These are phyloP conservation scores for Lipomyces sp. DNA, from an alignment of 805 yeast genomes.

Conservation along the genomic window DNA sequence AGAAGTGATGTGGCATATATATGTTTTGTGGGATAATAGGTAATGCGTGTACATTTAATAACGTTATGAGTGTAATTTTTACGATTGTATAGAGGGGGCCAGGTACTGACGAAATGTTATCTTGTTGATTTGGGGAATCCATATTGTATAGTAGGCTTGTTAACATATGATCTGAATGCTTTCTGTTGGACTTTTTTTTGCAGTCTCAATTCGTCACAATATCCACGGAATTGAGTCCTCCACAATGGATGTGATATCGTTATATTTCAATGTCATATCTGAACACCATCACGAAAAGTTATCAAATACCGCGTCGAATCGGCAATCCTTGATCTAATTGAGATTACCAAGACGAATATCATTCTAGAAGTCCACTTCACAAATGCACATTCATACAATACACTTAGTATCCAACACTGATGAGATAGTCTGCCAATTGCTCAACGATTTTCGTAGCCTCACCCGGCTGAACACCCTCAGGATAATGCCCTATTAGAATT, in stretches of 20 bases:
- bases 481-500: constrained; percentile 90
- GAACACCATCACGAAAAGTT: not conserved
- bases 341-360: not conserved
- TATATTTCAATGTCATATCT: not conserved
- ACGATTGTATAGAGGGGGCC: not conserved
- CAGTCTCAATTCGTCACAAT: not conserved
- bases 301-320: not conserved
- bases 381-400: not conserved
- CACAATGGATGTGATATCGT: not conserved
- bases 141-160: not conserved
- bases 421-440: constrained; percentile 92
- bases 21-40: not conserved
- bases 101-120: too few relatives aligned
- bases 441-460: constrained; percentile 95
- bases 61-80: not conserved
- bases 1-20: not conserved
- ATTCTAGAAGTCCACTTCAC: not conserved
- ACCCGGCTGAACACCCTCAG: constrained; percentile 87
- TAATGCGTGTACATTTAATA: not conserved
- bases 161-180: not conserved
- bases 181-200: too few relatives aligned
- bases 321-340: not conserved
- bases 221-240: not conserved
- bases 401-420: constrained; percentile 75
- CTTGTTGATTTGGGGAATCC: not conserved